These are phyloP conservation scores for Sporothrix inflata DNA, from an alignment of 2,329 filamentous ascomycete species.

Conservation along the genomic window DNA sequence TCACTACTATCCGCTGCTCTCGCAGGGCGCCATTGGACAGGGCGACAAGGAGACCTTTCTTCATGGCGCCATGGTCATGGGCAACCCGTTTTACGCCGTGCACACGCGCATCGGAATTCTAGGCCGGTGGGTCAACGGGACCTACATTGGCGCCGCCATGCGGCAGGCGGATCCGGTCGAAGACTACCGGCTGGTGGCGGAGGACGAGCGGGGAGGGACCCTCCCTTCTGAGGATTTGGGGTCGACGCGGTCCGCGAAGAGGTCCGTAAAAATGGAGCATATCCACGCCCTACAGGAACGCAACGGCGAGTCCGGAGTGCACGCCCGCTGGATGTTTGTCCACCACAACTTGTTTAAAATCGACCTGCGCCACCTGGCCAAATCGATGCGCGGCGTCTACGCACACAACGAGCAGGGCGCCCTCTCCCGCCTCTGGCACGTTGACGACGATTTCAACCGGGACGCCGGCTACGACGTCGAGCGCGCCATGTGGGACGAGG, in stretches of 20 bases:
- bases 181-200: slow-evolving; percentile 36
- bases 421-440: slow-evolving; percentile 39
- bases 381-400: slow-evolving; percentile 33
- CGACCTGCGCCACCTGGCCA: slow-evolving; percentile 39
- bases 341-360: slow-evolving; percentile 46
- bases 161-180: slow-evolving; percentile 41
- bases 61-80: slow-evolving; percentile 49
- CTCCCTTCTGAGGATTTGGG: background rate
- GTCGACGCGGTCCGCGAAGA: background rate
- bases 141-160: slow-evolving; percentile 38
- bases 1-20: slow-evolving; percentile 54
- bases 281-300: background rate
- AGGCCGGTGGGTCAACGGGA: slow-evolving; percentile 40
- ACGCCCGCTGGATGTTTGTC: slow-evolving; percentile 41
- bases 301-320: background rate
- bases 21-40: slow-evolving; percentile 48
- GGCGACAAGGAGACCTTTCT: slow-evolving; percentile 56
- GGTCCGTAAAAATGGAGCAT: background rate
- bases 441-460: slow-evolving; percentile 36
- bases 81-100: slow-evolving; percentile 46
- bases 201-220: background rate
- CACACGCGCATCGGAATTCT: slow-evolving; percentile 40
- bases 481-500: slow-evolving; percentile 41
- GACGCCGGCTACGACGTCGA: slow-evolving; percentile 42
- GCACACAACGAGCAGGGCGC: slow-evolving; percentile 35